A percentile compares a stretch with the other conserved stretches of the same genome.
Evolutionary conservation across 768 basidiomycete species (phyloP).

Genomic region (Wakefieldia striispora): DNA sequence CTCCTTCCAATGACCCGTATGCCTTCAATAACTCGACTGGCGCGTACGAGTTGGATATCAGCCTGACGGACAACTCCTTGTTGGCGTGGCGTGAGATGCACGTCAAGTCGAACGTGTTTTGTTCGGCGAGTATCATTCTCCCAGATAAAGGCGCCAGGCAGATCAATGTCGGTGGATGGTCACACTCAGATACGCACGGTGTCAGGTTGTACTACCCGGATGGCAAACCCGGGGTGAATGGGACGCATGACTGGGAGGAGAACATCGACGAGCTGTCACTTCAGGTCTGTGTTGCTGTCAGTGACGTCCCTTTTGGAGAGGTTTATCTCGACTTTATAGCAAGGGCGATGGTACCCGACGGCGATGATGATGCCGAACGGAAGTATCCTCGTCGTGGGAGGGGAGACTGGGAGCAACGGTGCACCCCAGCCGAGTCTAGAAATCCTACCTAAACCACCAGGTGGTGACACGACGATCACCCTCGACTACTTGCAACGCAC

Average conservation of each 20-base stretch:
- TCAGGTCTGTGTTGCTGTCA: slow-evolving; percentile 44
- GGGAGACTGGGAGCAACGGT: slow-evolving; percentile 69
- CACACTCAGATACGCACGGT: slow-evolving; percentile 70
- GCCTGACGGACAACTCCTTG: slow-evolving; percentile 41
- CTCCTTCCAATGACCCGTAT: slow-evolving; percentile 62
- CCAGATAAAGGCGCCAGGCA: slow-evolving; percentile 62
- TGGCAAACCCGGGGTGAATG: slow-evolving; percentile 64
- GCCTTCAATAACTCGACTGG: slow-evolving; percentile 61
- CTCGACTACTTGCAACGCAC: slow-evolving; percentile 70
- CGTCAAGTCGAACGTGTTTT: slow-evolving; percentile 76
- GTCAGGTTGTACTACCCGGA: slow-evolving; percentile 72
- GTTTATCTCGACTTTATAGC: slow-evolving; percentile 29
- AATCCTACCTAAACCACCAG: slow-evolving; percentile 62
- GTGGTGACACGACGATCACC: slow-evolving; percentile 59
- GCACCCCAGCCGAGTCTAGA: slow-evolving; percentile 67
- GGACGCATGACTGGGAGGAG: slow-evolving; percentile 81
- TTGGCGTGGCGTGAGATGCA: slow-evolving; percentile 76
- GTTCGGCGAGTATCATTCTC: slow-evolving; percentile 68
- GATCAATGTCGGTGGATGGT: slow-evolving; percentile 40
- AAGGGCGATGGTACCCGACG: slow-evolving; percentile 73
- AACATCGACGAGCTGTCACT: slow-evolving; percentile 53
- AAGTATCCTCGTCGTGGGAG: slow-evolving; percentile 69
- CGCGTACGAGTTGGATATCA: slow-evolving; percentile 74
- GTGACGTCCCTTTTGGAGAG: no score
- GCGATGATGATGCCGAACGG: slow-evolving; percentile 73